Evolutionary conservation across 495 filamentous ascomycete genomes (phyloP).

Genomic region (Aspergillus indologenus): DNA sequence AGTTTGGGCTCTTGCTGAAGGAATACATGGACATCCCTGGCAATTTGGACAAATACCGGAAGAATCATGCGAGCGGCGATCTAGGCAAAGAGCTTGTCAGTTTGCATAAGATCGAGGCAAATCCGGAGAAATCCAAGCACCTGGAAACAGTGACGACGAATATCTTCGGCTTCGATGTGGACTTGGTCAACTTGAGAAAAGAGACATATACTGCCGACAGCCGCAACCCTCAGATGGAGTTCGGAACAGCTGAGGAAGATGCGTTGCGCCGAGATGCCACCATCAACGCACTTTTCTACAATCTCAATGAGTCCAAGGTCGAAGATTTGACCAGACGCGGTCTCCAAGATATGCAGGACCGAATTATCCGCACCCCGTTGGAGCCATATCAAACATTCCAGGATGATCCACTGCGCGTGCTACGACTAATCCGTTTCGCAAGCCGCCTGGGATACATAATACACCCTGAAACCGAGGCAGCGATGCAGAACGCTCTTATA

Average conservation of each 20-base stretch:
- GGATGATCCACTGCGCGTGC: slow-evolving; percentile 89
- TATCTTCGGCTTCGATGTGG: slow-evolving; percentile 84
- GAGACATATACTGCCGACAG: slow-evolving; percentile 85
- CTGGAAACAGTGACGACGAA: slow-evolving; percentile 86
- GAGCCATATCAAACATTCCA: slow-evolving; percentile 90
- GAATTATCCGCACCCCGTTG: slow-evolving; percentile 79
- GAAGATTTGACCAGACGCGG: slow-evolving; percentile 83
- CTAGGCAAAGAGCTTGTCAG: slow-evolving; percentile 42
- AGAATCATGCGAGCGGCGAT: slow-evolving; percentile 24
- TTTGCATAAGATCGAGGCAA: slow-evolving; percentile 76
- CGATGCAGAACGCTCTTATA: slow-evolving; percentile 75
- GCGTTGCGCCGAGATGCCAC: slow-evolving; percentile 88
- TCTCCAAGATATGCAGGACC: slow-evolving; percentile 65
- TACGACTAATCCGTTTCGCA: slow-evolving; percentile 86
- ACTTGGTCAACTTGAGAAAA: slow-evolving; percentile 90
- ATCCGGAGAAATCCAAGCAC: slow-evolving; percentile 97
- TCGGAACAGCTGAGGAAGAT: slow-evolving; percentile 88
- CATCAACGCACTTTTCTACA: slow-evolving; percentile 95
- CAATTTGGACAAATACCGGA: slow-evolving; percentile 53
- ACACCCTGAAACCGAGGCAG: slow-evolving; percentile 58
- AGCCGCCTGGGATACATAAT: slow-evolving; percentile 79
- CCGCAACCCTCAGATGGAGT: slow-evolving; percentile 88
- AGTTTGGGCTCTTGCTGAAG: slow-evolving; percentile 68
- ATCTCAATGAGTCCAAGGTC: slow-evolving; percentile 66
- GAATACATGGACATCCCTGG: slow-evolving; percentile 53